These are phyloP conservation scores for Quercus phellos DNA, from an alignment of 331 rosid genomes.

Conservation along the genomic window DNA sequence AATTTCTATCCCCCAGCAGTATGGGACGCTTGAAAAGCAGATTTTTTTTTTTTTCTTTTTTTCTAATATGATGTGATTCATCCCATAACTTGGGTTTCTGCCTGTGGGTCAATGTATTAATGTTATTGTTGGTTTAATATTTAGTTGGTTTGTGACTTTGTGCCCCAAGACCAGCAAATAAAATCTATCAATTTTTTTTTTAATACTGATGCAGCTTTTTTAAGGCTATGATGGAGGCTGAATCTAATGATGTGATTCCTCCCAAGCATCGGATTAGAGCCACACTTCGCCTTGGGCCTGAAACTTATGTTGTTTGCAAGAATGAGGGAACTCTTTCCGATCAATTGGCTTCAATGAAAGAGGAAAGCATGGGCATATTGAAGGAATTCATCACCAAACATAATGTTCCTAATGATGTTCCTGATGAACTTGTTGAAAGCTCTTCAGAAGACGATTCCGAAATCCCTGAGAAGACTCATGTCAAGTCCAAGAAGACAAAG, in stretches of 20 bases:
- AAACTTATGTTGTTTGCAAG: slow-evolving; percentile 45
- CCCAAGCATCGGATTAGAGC: slow-evolving; percentile 41
- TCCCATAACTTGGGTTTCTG: no score
- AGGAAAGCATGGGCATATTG: slow-evolving; percentile 62
- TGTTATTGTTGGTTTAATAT: not conserved
- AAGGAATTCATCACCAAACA: slow-evolving; percentile 81
- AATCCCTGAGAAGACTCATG: slow-evolving; percentile 39
- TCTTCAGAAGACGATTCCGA: slow-evolving; percentile 52
- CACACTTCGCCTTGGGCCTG: slow-evolving; percentile 52
- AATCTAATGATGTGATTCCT: slow-evolving; percentile 27
- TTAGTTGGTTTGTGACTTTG: not conserved
- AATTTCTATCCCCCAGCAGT: no score
- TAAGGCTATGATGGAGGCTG: slow-evolving; percentile 34
- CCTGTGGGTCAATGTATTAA: not conserved
- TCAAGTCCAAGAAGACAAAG: slow-evolving; percentile 67
- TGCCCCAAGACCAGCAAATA: not conserved
- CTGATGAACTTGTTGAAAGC: slow-evolving; percentile 58
- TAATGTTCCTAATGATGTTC: slow-evolving; percentile 76
- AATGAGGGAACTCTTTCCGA: slow-evolving; percentile 49
- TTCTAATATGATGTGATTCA: no score
- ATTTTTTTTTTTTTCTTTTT: no score
- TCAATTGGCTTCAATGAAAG: slow-evolving; percentile 60
- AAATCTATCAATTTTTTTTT: not conserved
- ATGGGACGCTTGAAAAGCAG: no score
- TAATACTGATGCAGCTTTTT: slow-evolving; percentile 16